A percentile compares a stretch with the other conserved stretches of the same genome.
phyloP scores from a whole-genome alignment of 2,329 filamentous ascomycete genomes.

The Fusarium heterosporum region DNA sequence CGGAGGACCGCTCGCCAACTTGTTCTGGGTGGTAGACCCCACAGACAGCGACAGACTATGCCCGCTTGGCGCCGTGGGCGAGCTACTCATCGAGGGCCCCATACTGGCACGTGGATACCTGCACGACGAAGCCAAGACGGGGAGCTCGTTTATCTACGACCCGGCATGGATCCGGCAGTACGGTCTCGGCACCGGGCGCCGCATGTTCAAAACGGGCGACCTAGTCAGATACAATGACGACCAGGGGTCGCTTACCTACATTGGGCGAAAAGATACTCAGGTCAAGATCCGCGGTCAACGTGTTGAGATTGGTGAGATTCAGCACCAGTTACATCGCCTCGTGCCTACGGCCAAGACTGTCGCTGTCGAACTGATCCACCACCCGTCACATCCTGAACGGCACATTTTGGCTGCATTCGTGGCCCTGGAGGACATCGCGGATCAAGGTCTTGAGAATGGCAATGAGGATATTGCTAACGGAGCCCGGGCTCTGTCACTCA shows the following conservation, averaged over 20 bases:
- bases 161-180: conserved; percentile 10
- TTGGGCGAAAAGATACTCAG: conserved; percentile 50
- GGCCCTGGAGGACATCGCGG: conserved; percentile 4
- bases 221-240: conserved; percentile 59
- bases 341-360: conserved; percentile 13
- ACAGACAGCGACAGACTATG: conserved; percentile 1
- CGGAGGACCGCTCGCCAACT: conserved; percentile 13
- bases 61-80: conserved; percentile 1
- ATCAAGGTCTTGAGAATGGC: conserved; percentile 12
- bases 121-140: conserved; percentile 2
- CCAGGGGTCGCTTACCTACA: conserved; percentile 10
- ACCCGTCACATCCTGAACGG: conserved; percentile 11
- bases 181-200: conserved; percentile 3
- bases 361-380: conserved; percentile 11
- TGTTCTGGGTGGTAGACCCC: conserved; percentile 8
- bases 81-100: conserved; percentile 6
- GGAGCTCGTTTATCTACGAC: conserved; percentile 2
- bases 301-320: conserved; percentile 53
- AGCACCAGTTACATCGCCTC: conserved; percentile 13
- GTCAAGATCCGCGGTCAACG: conserved; percentile 70
- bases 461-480: conserved; percentile 7
- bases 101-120: conserved; percentile 2
- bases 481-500: conserved; percentile 11
- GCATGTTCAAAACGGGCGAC: conserved; percentile 61
- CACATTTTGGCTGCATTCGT: conserved; percentile 18